Evolutionary conservation across 441 rosid genomes (phyloP), one percentile per base, ranked within the genome.

Genomic region (Capsella rubella): DNA sequence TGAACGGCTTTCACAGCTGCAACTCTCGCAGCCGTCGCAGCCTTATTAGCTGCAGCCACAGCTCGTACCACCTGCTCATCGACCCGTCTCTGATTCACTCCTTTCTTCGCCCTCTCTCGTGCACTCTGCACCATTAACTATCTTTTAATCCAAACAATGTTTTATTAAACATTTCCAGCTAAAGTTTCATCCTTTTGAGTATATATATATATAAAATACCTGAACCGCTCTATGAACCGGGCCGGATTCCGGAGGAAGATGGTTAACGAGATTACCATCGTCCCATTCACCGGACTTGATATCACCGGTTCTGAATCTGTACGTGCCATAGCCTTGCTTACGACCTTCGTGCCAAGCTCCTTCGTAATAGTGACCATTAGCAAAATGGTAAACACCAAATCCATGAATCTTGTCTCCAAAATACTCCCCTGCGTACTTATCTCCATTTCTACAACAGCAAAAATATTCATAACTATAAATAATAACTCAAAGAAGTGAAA

Each of bases 321-420:
- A 95, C 87, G 84, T 79, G 61, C 97, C 97, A 73, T 81, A 87
- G 1, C 99, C 97, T 82, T 95, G 97, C 63, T 85, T 92, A 73
- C 84, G 85, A 49, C 97, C 97, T 83, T 95, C 97, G 14, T 95
- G 97, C 99, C 97, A 92, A 12, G 97, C 90, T 10, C 99, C 97
- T 77, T 95, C 95, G 0, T 92, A 92, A 74, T 87, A 86, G 45
- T 95, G 99, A 69, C 97, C 97, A 63, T 89, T 90, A 32, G 90
- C 90, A 15, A 95, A 95, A 68, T 84, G 93, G 71, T 95, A 95
- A 18, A 89, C 89, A 27, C 97, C 97, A n/a, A 92, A 90, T 0
- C 97, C 99, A 59, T 95, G 97, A 50, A 95, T 85, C 85, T 92
- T 90, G 73, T 88, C 99, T 47, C 97, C 92, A 43, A 88, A 95